phyloP scores from a whole-genome alignment of 768 basidiomycete genomes.

The Tylopilus sp. region DNA sequence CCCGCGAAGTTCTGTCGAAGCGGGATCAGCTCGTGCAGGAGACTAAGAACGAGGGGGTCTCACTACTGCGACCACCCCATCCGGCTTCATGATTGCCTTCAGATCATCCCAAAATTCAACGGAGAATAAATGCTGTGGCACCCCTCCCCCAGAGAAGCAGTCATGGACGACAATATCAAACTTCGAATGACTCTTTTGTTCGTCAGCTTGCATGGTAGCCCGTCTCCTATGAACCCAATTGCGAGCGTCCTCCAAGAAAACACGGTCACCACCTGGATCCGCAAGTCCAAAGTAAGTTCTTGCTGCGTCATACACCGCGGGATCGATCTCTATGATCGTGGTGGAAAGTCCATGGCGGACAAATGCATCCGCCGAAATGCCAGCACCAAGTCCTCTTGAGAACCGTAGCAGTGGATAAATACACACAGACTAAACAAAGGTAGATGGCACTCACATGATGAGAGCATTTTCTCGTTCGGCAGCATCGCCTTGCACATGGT shows the following conservation, averaged over 20 bases:
- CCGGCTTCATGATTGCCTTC: slow-evolving; percentile 55
- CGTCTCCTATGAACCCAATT: slow-evolving; percentile 54
- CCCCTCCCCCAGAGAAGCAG: slow-evolving; percentile 91
- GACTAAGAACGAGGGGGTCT: slow-evolving; percentile 26
- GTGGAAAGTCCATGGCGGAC: slow-evolving; percentile 63
- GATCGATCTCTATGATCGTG: slow-evolving; percentile 92
- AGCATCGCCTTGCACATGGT: slow-evolving; percentile 37
- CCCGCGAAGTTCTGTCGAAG: slow-evolving; percentile 77
- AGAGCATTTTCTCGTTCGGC: slow-evolving; percentile 51
- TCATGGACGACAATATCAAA: slow-evolving; percentile 85
- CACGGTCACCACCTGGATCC: slow-evolving; percentile 51
- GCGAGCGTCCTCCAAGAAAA: slow-evolving; percentile 79
- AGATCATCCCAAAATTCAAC: slow-evolving; percentile 79
- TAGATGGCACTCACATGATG: slow-evolving; percentile 55
- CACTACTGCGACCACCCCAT: slow-evolving; percentile 81
- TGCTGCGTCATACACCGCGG: slow-evolving; percentile 83
- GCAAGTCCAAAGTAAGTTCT: slow-evolving; percentile 76
- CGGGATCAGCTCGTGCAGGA: slow-evolving; percentile 1
- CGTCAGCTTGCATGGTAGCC: slow-evolving; percentile 23
- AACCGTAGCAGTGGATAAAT: not conserved
- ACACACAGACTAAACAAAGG: slow-evolving; percentile 8
- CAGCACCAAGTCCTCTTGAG: slow-evolving; percentile 83
- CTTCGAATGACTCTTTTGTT: not conserved
- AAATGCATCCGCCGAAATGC: slow-evolving; percentile 77
- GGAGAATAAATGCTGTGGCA: slow-evolving; percentile 84